phyloP scores from a whole-genome alignment of 2,329 filamentous ascomycete genomes.

The Gyromitra esculenta region DNA sequence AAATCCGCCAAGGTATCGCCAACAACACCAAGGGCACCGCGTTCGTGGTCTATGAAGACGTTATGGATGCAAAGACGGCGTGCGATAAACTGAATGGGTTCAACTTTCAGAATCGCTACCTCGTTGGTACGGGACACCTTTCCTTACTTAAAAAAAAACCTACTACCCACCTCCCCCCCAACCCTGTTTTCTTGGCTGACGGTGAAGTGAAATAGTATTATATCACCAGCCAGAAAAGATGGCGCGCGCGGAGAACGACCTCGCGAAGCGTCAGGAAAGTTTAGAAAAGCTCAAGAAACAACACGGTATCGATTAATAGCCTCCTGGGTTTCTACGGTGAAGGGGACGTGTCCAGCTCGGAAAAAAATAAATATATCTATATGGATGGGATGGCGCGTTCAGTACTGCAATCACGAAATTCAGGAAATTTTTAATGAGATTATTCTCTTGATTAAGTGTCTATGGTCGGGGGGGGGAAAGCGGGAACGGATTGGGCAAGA shows the following conservation, averaged over 20 bases:
- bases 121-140: conserved; percentile 76
- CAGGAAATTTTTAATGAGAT: conserved; percentile 14
- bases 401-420: conserved; percentile 12
- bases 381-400: neutral
- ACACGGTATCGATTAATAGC: conserved; percentile 93
- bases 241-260: conserved; percentile 88
- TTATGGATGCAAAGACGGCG: conserved; percentile 97
- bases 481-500: neutral
- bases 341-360: neutral
- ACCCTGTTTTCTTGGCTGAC: neutral
- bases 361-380: neutral
- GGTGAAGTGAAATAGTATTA: conserved; percentile 65
- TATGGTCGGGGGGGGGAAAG: conserved; percentile 4
- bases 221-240: conserved; percentile 83
- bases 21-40: conserved; percentile 98
- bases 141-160: neutral
- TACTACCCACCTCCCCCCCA: neutral
- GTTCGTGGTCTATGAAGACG: conserved; percentile 99
- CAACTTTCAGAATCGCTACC: conserved; percentile 99
- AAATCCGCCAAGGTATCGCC: conserved; percentile 98
- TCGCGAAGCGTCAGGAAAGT: conserved; percentile 92
- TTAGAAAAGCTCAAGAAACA: conserved; percentile 98
- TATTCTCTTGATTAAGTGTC: conserved; percentile 17
- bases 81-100: conserved; percentile 99
- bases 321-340: neutral